phyloP scores from a whole-genome alignment of 2,329 filamentous ascomycete species.

The Ascochyta lentis region DNA sequence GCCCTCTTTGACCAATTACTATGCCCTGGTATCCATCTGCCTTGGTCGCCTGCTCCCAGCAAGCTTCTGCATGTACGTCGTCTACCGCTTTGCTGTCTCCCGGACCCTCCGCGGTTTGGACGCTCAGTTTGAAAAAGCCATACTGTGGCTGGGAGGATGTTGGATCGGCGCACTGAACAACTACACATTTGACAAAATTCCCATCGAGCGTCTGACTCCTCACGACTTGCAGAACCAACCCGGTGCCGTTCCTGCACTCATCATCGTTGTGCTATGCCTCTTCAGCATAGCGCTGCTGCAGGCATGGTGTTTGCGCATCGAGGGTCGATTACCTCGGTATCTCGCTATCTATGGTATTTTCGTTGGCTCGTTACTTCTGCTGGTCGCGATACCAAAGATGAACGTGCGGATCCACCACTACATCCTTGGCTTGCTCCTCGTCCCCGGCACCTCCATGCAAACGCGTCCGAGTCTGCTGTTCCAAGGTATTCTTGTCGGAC shows the following conservation, averaged over 20 bases:
- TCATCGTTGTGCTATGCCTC: conserved; percentile 76
- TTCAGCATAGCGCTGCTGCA: conserved; percentile 74
- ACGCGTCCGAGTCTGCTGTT: conserved; percentile 85
- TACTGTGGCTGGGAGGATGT: conserved; percentile 87
- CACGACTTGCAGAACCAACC: conserved; percentile 90
- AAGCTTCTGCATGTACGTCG: conserved; percentile 83
- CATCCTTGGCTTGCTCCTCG: conserved; percentile 82
- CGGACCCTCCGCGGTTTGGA: conserved; percentile 74
- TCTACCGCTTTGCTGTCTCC: conserved; percentile 82
- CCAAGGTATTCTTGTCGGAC: conserved; percentile 85
- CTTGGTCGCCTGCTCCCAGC: conserved; percentile 85
- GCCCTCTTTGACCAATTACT: conserved; percentile 70
- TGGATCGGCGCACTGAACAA: conserved; percentile 94
- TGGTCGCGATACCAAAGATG: conserved; percentile 75
- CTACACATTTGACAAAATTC: conserved; percentile 93
- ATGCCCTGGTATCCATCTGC: conserved; percentile 76
- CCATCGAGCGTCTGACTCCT: conserved; percentile 87
- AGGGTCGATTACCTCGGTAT: conserved; percentile 79
- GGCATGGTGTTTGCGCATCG: conserved; percentile 83
- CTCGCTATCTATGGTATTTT: conserved; percentile 79
- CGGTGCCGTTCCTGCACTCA: conserved; percentile 82
- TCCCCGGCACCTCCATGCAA: conserved; percentile 88
- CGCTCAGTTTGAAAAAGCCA: conserved; percentile 86
- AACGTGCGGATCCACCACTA: conserved; percentile 94
- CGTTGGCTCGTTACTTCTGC: conserved; percentile 68